Percentiles rank a stretch among this genome's conserved stretches.
phyloP scores from a whole-genome alignment of 164 flowering plant genomes.

The Vitis riparia region DNA sequence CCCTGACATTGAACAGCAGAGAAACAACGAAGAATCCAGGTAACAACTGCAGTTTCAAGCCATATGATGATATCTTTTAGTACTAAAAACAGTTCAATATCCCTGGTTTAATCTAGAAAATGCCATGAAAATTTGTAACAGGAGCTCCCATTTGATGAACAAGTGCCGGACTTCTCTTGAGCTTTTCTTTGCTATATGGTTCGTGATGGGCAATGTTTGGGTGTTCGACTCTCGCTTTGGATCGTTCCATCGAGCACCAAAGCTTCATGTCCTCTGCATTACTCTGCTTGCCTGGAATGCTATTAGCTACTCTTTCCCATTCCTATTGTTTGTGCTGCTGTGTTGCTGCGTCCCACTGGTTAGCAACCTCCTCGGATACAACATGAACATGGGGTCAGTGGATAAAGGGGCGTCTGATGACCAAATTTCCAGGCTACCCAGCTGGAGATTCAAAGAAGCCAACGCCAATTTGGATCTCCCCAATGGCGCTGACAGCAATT shows the following conservation, averaged over 20 bases:
- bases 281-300: slow-evolving; percentile 90
- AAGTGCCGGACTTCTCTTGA: slow-evolving; percentile 72
- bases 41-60: slow-evolving; percentile 8
- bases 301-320: slow-evolving; percentile 91
- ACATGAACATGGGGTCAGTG: slow-evolving; percentile 76
- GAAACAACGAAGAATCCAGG: slow-evolving; percentile 67
- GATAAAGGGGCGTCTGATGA: slow-evolving; percentile 84
- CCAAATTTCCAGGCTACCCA: slow-evolving; percentile 62
- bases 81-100: too few species aligned
- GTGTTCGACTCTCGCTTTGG: slow-evolving; percentile 80
- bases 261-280: slow-evolving; percentile 75
- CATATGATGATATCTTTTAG: too few species aligned
- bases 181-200: slow-evolving; percentile 97
- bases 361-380: slow-evolving; percentile 79
- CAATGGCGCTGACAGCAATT: slow-evolving; percentile 24
- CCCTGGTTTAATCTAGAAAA: too few species aligned
- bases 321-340: slow-evolving; percentile 75
- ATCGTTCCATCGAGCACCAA: slow-evolving; percentile 67
- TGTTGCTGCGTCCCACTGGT: slow-evolving; percentile 81
- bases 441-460: slow-evolving; percentile 66
- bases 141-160: slow-evolving; percentile 61
- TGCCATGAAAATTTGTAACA: slow-evolving; percentile 18
- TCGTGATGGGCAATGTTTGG: slow-evolving; percentile 99
- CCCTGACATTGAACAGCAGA: slow-evolving; percentile 58
- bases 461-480: slow-evolving; percentile 32